Evolutionary conservation across 768 basidiomycete genomes (phyloP).

Genomic region (Russula olivacea): DNA sequence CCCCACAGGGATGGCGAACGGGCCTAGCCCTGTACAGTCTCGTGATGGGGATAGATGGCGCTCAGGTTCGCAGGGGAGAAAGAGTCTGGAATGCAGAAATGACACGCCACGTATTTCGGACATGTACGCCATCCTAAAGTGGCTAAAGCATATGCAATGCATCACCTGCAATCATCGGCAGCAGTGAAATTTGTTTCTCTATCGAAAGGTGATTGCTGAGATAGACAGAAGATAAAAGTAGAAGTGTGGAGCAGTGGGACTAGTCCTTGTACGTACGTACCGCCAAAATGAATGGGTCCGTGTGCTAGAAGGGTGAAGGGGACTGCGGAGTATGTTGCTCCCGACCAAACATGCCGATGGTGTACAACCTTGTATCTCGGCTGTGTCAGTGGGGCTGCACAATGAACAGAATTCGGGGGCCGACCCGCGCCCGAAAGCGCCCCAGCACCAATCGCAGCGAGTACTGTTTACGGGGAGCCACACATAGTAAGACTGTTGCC

Average conservation of each 20-base stretch:
- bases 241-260: background rate
- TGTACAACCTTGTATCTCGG: background rate
- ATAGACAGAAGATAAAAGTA: background rate
- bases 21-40: background rate
- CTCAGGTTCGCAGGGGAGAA: background rate
- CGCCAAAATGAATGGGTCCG: background rate
- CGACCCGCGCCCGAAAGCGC: background rate
- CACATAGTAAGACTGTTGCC: background rate
- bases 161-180: background rate
- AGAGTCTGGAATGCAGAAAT: background rate
- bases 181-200: background rate
- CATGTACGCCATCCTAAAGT: background rate
- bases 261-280: background rate
- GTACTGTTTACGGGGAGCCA: background rate
- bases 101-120: background rate
- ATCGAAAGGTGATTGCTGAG: conserved; percentile 1
- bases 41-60: background rate
- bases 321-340: background rate
- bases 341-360: background rate
- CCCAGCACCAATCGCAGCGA: background rate
- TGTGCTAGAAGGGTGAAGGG: background rate
- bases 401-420: background rate
- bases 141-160: background rate
- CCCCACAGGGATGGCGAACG: background rate
- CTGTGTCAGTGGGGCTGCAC: background rate